Conservation (phyloP, 2,329 filamentous ascomycete genomes). For the Lomentospora prolificans region DNA sequence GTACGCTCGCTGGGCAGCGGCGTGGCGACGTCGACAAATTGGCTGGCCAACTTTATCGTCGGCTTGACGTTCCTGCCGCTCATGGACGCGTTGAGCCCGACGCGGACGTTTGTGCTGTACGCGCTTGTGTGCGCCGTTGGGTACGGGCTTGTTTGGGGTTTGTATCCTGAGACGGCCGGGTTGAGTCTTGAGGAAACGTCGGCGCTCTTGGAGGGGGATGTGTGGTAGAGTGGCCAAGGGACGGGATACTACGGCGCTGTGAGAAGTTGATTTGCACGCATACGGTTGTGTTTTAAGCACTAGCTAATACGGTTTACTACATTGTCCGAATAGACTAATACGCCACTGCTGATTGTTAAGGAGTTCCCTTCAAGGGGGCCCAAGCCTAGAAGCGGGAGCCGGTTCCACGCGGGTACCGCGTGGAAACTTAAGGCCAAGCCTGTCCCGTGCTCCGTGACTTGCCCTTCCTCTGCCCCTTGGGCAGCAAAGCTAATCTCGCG, state of each 20-base stretch:
- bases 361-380: too few species aligned
- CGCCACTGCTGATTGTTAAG: too few species aligned
- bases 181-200: conserved; percentile 74
- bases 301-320: not conserved
- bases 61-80: conserved; percentile 82
- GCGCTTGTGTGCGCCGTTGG: conserved; percentile 58
- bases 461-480: too few species aligned
- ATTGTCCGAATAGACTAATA: not conserved
- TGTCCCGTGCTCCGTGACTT: too few species aligned
- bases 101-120: conserved; percentile 76
- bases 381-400: too few species aligned
- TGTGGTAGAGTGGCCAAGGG: conserved; percentile 39
- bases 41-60: conserved; percentile 77
- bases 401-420: too few species aligned
- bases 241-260: not conserved
- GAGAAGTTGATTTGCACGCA: not conserved
- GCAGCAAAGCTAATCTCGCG: not conserved
- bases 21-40: conserved; percentile 71
- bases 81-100: conserved; percentile 65
- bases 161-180: conserved; percentile 82
- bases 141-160: conserved; percentile 57
- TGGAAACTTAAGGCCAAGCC: too few species aligned
- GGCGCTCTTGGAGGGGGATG: conserved; percentile 58
- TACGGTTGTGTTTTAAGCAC: not conserved
- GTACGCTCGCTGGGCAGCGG: conserved; percentile 66